These are phyloP conservation scores for Phaeolepiota aurea DNA, from an alignment of 768 basidiomycete genomes.

Conservation along the genomic window DNA sequence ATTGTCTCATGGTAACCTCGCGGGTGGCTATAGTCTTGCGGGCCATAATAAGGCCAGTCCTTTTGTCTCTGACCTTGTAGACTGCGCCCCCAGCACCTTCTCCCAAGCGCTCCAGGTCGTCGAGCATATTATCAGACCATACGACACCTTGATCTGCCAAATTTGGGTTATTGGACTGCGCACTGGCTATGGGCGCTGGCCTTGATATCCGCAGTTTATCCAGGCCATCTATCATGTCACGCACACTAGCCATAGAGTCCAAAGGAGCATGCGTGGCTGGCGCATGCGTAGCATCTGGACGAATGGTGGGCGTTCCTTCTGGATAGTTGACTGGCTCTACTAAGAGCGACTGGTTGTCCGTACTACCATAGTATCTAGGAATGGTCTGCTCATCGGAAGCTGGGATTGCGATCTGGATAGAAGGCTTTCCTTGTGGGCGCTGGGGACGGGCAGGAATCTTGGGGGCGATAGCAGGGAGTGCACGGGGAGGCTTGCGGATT, in stretches of 20 bases:
- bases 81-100: constrained; percentile 97
- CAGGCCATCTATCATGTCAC: constrained; percentile 26
- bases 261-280: constrained; percentile 17
- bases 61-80: constrained; percentile 83
- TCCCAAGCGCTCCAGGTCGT: constrained; percentile 73
- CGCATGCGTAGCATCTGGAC: constrained; percentile 25
- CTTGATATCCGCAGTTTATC: constrained; percentile 19
- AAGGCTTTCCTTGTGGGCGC: constrained; percentile 21
- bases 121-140: constrained; percentile 67
- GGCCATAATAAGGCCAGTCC: constrained; percentile 77
- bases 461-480: constrained; percentile 12
- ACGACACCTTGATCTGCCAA: constrained; percentile 19
- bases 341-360: constrained; percentile 26
- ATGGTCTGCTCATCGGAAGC: constrained; percentile 23
- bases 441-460: constrained; percentile 15
- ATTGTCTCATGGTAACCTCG: constrained; percentile 86
- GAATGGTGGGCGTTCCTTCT: constrained; percentile 34
- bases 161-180: constrained; percentile 8
- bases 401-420: constrained; percentile 22
- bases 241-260: constrained; percentile 29
- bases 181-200: constrained; percentile 11
- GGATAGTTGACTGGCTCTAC: constrained; percentile 14
- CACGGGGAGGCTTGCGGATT: constrained; percentile 1
- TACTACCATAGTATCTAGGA: constrained; percentile 25
- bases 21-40: constrained; percentile 91